Base-by-base conservation (phyloP, 73 alveolate species). In the Stentor coeruleus region DNA sequence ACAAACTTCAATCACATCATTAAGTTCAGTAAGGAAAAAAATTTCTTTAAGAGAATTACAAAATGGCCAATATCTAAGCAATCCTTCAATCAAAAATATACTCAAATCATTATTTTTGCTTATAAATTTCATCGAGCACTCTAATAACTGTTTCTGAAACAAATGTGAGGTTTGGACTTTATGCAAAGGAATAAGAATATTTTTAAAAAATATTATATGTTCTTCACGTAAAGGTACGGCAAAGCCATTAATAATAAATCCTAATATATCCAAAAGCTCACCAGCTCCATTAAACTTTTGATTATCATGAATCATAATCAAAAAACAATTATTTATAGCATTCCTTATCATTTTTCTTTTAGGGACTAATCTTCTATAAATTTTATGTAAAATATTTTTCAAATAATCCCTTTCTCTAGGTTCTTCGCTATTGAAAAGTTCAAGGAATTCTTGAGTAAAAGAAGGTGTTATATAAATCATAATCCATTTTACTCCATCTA, bases 41-140 rank as follows among this genome's bases (percentile, higher is more conserved):
- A 97, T 92, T 86, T 96, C 99, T 81, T 96, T 96, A 15, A 91
- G 94, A 73, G 97, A 91, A 89, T 96, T 96, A 37, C 97, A 98
- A 85, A 90, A 93, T 49, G 99, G 99, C 99, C 99, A 95, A 85
- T 89, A 91, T 73, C 95, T 89, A 20, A 95, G 88, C 30, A 95
- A 84, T 36, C 98, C 97, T 80, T 93, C 97, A 14, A 95, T 93
- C 36, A 93, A 89, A 30, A 90, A 88, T 58, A 87, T 85, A 3
- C 96, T 95, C 38, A 93, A 82, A 20, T 92, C 76, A 3, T 89
- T 84, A 79, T 93, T 96, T 66, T 93, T 93, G 0, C 92, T 85
- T 59, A 93, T 82, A 90, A 91, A 91, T 30, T 91, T 88, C 96
- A 95, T 90, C 37, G 97, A 91, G 87, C 99, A 95, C 73, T 97